These are phyloP conservation scores for Penicillium sp. DNA, from an alignment of 2,329 filamentous ascomycete genomes.

Conservation along the genomic window DNA sequence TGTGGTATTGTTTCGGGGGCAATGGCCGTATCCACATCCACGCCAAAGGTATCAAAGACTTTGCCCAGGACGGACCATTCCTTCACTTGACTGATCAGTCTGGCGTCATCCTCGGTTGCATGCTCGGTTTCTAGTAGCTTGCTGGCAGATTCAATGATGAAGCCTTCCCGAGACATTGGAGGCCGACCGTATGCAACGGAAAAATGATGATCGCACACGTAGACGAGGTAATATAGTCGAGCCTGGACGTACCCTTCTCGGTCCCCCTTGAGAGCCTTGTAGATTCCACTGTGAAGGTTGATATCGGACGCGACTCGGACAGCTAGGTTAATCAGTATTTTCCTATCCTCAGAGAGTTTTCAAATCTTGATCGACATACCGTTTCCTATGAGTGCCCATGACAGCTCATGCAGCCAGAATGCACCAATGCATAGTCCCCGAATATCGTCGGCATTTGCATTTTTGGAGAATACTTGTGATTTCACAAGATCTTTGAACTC, in stretches of 20 bases:
- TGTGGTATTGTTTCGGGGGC: slow-evolving; percentile 20
- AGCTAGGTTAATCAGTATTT: slow-evolving; percentile 18
- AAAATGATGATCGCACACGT: slow-evolving; percentile 46
- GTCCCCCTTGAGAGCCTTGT: slow-evolving; percentile 28
- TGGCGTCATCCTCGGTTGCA: slow-evolving; percentile 38
- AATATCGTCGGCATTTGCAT: slow-evolving; percentile 50
- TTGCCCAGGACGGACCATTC: slow-evolving; percentile 38
- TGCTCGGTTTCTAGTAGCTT: slow-evolving; percentile 34
- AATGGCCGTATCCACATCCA: slow-evolving; percentile 35
- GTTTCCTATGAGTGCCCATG: slow-evolving; percentile 29
- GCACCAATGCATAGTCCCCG: slow-evolving; percentile 54
- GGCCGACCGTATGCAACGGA: slow-evolving; percentile 42
- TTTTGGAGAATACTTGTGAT: slow-evolving; percentile 50
- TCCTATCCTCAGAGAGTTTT: neutral
- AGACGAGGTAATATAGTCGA: slow-evolving; percentile 41
- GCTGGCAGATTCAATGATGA: slow-evolving; percentile 35
- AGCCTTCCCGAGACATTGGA: slow-evolving; percentile 40
- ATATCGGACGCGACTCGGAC: slow-evolving; percentile 30
- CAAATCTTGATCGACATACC: neutral
- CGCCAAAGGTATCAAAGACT: slow-evolving; percentile 39
- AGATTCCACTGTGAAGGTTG: slow-evolving; percentile 31
- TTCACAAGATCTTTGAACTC: slow-evolving; percentile 51
- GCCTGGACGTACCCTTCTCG: slow-evolving; percentile 28
- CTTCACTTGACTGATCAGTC: slow-evolving; percentile 42
- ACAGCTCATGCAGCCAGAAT: slow-evolving; percentile 55